A percentile compares a stretch with the other conserved stretches of the same genome.
Conservation (phyloP, 176 grass and related monocot species). For the Eleusine indica region DNA sequence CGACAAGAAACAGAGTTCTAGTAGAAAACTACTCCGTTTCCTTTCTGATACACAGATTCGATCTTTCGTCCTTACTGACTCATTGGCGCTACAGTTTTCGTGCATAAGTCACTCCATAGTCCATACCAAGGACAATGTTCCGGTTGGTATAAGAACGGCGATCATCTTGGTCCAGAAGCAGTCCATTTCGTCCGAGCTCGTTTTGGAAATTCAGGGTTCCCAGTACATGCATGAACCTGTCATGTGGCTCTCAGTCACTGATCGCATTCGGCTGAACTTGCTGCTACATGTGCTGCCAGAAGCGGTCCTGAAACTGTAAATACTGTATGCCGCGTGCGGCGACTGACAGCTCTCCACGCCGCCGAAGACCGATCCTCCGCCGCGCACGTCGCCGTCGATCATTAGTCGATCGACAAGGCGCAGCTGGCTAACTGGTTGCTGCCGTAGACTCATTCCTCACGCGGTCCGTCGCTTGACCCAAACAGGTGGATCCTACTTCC, state of each 20-base stretch:
- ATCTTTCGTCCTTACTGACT: neutral
- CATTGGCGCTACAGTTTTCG: neutral
- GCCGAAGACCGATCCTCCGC: neutral
- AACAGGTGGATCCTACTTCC: neutral
- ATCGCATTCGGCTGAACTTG: neutral
- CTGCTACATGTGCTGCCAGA: too few relatives aligned
- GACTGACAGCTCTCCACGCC: neutral
- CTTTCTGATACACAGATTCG: neutral
- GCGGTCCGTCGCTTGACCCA: neutral
- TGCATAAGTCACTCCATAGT: neutral
- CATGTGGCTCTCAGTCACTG: neutral
- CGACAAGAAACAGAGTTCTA: neutral
- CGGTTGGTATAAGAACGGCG: neutral
- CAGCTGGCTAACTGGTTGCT: neutral
- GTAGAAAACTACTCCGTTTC: neutral
- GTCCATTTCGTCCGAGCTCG: neutral
- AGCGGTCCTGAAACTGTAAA: too few relatives aligned
- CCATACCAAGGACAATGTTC: neutral
- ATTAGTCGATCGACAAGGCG: neutral
- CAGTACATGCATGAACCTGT: conserved; percentile 19
- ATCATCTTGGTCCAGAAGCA: neutral
- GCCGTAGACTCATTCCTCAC: neutral
- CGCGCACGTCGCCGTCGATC: neutral
- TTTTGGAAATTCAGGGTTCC: neutral
- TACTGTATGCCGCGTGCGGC: neutral